Evolutionary conservation across 1,139 yeast species (phyloP).

Genomic region (Blastobotrys capitulatus): DNA sequence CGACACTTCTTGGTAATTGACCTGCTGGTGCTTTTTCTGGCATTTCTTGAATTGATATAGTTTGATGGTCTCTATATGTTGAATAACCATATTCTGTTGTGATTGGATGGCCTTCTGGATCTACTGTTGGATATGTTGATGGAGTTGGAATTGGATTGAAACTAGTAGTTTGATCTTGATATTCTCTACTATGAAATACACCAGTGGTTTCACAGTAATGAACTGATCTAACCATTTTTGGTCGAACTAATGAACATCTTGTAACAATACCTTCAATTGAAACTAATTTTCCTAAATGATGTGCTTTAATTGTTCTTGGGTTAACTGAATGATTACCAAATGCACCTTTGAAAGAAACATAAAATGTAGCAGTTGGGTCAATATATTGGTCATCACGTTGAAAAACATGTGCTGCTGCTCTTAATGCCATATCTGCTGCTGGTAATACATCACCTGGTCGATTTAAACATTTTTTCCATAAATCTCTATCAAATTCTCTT

Average conservation of each 20-base stretch:
- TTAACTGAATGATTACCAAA: conserved; percentile 85
- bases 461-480: conserved; percentile 67
- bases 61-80: conserved; percentile 91
- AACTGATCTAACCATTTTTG: conserved; percentile 85
- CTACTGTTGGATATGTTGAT: conserved; percentile 91
- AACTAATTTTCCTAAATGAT: conserved; percentile 71
- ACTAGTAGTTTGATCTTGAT: conserved; percentile 88
- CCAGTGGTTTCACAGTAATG: conserved; percentile 87
- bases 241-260: conserved; percentile 86
- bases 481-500: conserved; percentile 72
- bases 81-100: conserved; percentile 91
- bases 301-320: conserved; percentile 80
- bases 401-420: conserved; percentile 59
- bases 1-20: conserved; percentile 89
- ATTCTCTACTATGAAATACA: conserved; percentile 83
- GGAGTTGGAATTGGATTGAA: conserved; percentile 81
- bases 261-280: conserved; percentile 96
- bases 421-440: conserved; percentile 81
- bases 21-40: conserved; percentile 99
- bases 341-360: conserved; percentile 82
- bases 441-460: conserved; percentile 84
- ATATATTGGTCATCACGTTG: conserved; percentile 41
- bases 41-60: conserved; percentile 92
- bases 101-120: conserved; percentile 81
- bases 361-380: conserved; percentile 61